Conservation (phyloP, 257 asterid species). For the Capsicum rhomboideum region DNA sequence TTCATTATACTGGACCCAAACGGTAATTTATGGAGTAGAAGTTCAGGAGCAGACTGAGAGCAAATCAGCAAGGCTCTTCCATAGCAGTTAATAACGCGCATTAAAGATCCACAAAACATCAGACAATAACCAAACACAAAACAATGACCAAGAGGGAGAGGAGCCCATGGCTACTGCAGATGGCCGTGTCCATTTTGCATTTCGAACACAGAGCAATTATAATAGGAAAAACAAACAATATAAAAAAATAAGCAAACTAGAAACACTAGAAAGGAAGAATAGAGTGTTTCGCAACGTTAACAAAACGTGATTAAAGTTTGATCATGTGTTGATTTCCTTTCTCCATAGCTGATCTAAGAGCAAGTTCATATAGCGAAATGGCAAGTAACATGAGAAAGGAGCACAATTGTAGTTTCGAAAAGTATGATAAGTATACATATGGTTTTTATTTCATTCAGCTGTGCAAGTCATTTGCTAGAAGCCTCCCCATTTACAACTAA, state of each 20-base stretch:
- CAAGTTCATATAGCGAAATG: not conserved
- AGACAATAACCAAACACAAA: not conserved
- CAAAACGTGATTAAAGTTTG: not conserved
- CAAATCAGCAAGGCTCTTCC: not conserved
- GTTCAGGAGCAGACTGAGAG: not conserved
- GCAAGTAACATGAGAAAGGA: not conserved
- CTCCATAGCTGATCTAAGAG: not conserved
- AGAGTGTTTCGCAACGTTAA: not conserved
- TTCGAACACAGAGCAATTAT: not conserved
- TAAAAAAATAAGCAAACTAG: not conserved
- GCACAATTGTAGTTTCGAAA: not conserved
- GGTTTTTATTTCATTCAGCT: not conserved
- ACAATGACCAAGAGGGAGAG: not conserved
- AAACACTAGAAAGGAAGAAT: not conserved
- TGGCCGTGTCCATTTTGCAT: not conserved
- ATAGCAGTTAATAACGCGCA: not conserved
- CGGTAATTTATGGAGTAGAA: not conserved
- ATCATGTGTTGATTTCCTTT: not conserved
- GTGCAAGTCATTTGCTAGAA: not conserved
- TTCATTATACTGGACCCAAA: no score
- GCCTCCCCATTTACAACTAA: not conserved
- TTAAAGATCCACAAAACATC: not conserved
- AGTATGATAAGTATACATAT: slow-evolving; percentile 20
- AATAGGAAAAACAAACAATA: not conserved
- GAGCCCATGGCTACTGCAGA: not conserved